phyloP scores from a whole-genome alignment of 1,284 basidiomycete genomes.

The Ustilago nuda region DNA sequence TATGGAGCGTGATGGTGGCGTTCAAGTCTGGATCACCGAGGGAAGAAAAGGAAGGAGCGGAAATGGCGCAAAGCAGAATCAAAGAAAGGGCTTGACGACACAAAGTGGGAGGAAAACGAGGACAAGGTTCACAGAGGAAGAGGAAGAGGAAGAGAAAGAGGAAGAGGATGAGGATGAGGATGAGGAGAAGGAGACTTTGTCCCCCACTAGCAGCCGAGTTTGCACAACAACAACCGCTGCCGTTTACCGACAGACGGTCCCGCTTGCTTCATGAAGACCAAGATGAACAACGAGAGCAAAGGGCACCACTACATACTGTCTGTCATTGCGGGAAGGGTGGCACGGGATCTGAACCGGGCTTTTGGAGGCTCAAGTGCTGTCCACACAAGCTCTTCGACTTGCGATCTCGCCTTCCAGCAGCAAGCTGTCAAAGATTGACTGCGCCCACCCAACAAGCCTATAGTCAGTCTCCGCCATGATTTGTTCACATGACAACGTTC shows the following conservation, averaged over 20 bases:
- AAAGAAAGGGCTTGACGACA: not conserved
- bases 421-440: too few species aligned
- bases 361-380: not conserved
- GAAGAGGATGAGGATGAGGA: not conserved
- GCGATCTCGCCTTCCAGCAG: too few species aligned
- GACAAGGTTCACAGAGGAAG: not conserved
- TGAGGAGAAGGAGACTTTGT: not conserved
- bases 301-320: not conserved
- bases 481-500: too few species aligned
- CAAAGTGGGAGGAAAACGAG: too few species aligned
- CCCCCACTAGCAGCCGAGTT: too few species aligned
- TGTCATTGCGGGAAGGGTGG: not conserved
- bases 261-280: too few species aligned
- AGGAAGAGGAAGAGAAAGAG: not conserved
- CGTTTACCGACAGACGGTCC: too few species aligned
- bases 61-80: not conserved
- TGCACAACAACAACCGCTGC: too few species aligned
- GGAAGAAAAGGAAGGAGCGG: not conserved
- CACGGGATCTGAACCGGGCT: slow-evolving; percentile 1
- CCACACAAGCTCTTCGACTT: too few species aligned
- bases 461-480: too few species aligned
- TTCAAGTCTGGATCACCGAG: not conserved
- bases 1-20: not conserved
- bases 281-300: not conserved
- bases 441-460: too few species aligned